A percentile compares a stretch with the other conserved stretches of the same genome.
phyloP scores from a whole-genome alignment of 768 basidiomycete species.

The Xanthoconium purpureum region DNA sequence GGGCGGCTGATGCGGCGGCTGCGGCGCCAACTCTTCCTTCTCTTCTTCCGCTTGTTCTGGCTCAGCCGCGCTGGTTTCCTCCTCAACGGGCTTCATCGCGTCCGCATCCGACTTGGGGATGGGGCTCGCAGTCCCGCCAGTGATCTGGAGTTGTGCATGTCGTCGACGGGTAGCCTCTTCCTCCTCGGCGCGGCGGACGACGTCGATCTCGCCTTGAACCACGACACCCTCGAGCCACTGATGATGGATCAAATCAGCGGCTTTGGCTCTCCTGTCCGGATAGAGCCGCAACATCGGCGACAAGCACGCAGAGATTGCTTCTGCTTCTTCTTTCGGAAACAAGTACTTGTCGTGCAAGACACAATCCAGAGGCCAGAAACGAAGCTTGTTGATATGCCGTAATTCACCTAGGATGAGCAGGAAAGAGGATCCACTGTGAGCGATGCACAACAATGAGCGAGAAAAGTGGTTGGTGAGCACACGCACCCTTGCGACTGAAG shows the following conservation, averaged over 20 bases:
- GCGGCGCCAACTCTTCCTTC: neutral
- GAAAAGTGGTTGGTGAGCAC: neutral
- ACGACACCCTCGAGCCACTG: conserved; percentile 81
- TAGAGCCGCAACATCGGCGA: conserved; percentile 87
- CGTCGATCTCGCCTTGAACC: conserved; percentile 88
- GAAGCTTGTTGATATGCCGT: conserved; percentile 89
- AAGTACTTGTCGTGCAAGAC: conserved; percentile 95
- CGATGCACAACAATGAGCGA: neutral
- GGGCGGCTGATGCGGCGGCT: conserved; percentile 26
- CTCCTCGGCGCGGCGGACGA: conserved; percentile 63
- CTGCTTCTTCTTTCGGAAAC: conserved; percentile 80
- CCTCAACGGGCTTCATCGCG: conserved; percentile 79
- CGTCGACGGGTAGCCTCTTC: conserved; percentile 38
- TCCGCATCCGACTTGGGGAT: conserved; percentile 37
- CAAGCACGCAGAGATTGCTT: conserved; percentile 76
- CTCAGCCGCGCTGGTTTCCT: conserved; percentile 21
- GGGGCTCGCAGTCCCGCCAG: conserved; percentile 6
- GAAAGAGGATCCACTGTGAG: conserved; percentile 5
- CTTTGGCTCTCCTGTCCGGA: conserved; percentile 86
- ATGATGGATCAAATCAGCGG: conserved; percentile 82
- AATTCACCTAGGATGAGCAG: conserved; percentile 58
- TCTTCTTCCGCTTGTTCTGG: conserved; percentile 3
- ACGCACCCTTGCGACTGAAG: conserved; percentile 90
- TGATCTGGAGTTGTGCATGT: conserved; percentile 9
- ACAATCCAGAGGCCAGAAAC: conserved; percentile 82